Conservation (phyloP, 805 yeast genomes). For the Yarrowia sp. region DNA sequence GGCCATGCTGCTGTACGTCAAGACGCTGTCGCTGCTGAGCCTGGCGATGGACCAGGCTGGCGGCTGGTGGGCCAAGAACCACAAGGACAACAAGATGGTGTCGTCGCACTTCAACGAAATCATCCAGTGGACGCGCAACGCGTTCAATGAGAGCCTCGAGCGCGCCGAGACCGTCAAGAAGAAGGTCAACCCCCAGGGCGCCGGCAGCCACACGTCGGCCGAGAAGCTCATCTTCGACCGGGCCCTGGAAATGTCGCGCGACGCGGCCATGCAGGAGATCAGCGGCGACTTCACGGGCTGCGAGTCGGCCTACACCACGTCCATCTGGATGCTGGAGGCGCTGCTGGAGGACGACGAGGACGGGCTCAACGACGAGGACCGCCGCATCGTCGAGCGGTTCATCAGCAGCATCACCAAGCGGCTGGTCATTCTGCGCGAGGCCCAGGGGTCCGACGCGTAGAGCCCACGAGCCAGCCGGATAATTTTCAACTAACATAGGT, state of each 20-base stretch:
- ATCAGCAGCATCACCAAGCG: slow-evolving; percentile 80
- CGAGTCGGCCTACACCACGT: slow-evolving; percentile 84
- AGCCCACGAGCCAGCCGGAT: no score
- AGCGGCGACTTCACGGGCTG: slow-evolving; percentile 68
- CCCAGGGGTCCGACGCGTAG: no score
- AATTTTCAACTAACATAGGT: slow-evolving; percentile 6
- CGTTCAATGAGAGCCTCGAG: slow-evolving; percentile 83
- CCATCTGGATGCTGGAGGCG: slow-evolving; percentile 95
- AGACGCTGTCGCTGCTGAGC: slow-evolving; percentile 76
- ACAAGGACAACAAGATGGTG: slow-evolving; percentile 38
- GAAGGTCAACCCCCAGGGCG: slow-evolving; percentile 44
- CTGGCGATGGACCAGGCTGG: slow-evolving; percentile 83
- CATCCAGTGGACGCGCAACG: slow-evolving; percentile 89
- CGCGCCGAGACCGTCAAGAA: slow-evolving; percentile 75
- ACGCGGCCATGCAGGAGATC: slow-evolving; percentile 86
- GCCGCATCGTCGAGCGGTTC: slow-evolving; percentile 71
- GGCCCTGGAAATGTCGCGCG: slow-evolving; percentile 87
- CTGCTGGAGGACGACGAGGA: slow-evolving; percentile 52
- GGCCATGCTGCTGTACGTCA: slow-evolving; percentile 80
- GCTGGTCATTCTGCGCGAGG: slow-evolving; percentile 62
- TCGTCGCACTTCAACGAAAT: slow-evolving; percentile 43
- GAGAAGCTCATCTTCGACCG: slow-evolving; percentile 89
- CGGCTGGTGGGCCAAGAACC: slow-evolving; percentile 76
- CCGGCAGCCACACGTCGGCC: slow-evolving; percentile 45
- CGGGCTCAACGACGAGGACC: slow-evolving; percentile 67